These are phyloP conservation scores for Sporisorium scitamineum DNA, from an alignment of 1,284 basidiomycete species.

Conservation along the genomic window DNA sequence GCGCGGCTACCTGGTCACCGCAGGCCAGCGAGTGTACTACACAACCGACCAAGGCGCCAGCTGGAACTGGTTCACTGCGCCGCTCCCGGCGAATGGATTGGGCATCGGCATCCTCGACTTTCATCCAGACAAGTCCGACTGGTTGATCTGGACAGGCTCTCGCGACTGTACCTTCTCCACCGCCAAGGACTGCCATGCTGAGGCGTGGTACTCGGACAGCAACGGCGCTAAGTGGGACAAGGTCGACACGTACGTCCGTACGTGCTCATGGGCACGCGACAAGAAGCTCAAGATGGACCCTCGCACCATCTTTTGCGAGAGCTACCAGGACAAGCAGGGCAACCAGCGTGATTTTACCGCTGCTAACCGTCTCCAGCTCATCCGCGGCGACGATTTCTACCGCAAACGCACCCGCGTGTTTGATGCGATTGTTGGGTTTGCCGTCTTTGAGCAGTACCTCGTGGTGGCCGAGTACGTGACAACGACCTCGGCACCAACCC, in stretches of 20 bases:
- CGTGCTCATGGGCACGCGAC: slow-evolving; percentile 92
- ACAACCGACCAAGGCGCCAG: slow-evolving; percentile 81
- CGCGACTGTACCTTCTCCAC: slow-evolving; percentile 74
- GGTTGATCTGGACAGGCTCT: slow-evolving; percentile 89
- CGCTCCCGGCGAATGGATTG: slow-evolving; percentile 82
- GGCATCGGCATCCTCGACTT: slow-evolving; percentile 83
- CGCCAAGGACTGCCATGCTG: slow-evolving; percentile 61
- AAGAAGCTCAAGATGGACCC: slow-evolving; percentile 80
- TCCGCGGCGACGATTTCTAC: slow-evolving; percentile 84
- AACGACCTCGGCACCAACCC: slow-evolving; percentile 26
- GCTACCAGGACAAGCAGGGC: slow-evolving; percentile 84
- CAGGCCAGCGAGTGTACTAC: slow-evolving; percentile 77
- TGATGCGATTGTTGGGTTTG: slow-evolving; percentile 88
- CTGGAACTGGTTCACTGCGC: slow-evolving; percentile 78
- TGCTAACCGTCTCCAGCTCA: slow-evolving; percentile 81
- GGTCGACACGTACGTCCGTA: slow-evolving; percentile 87
- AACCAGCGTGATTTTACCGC: slow-evolving; percentile 74
- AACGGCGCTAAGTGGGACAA: slow-evolving; percentile 81
- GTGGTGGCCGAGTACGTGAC: slow-evolving; percentile 86
- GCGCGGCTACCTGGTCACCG: slow-evolving; percentile 90
- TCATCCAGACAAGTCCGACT: slow-evolving; percentile 84
- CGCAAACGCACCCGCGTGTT: slow-evolving; percentile 79
- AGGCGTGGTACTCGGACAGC: slow-evolving; percentile 57
- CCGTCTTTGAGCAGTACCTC: slow-evolving; percentile 95
- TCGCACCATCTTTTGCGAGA: slow-evolving; percentile 91